Evolutionary conservation across 1,284 basidiomycete genomes (phyloP).

Genomic region (Peniophora sp.): DNA sequence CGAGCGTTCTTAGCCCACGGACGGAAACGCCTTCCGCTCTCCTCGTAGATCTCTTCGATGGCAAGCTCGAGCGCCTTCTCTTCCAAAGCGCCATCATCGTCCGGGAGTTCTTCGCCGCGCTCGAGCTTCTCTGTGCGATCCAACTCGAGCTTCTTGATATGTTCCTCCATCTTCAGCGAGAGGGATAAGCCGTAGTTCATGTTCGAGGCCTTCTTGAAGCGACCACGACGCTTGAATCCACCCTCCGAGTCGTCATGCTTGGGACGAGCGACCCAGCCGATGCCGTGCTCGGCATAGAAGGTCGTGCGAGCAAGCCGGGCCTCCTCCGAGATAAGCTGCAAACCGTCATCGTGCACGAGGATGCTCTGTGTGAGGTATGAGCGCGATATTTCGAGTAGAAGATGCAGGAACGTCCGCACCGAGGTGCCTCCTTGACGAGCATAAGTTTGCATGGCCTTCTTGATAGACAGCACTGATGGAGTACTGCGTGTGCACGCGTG

Average conservation of each 20-base stretch:
- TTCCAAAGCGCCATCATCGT: conserved; percentile 39
- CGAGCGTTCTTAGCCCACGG: conserved; percentile 62
- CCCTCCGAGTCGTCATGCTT: conserved; percentile 32
- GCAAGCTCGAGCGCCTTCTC: conserved; percentile 58
- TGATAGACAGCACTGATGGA: conserved; percentile 74
- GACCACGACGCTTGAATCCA: conserved; percentile 45
- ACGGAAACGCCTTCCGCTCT: conserved; percentile 42
- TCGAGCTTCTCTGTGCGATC: conserved; percentile 21
- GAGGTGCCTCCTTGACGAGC: conserved; percentile 77
- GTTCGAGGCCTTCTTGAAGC: conserved; percentile 58
- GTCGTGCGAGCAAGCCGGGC: conserved; percentile 28
- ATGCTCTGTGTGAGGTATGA: conserved; percentile 33
- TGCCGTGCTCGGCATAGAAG: conserved; percentile 47
- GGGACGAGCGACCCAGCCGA: conserved; percentile 50
- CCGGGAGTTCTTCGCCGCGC: conserved; percentile 7
- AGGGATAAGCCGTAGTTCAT: conserved; percentile 49
- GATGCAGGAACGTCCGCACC: not conserved
- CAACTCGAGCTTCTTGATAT: conserved; percentile 36
- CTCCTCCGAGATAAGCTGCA: conserved; percentile 29
- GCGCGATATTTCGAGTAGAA: not conserved
- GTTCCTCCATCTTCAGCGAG: conserved; percentile 43
- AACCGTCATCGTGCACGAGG: conserved; percentile 72
- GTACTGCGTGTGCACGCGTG: conserved; percentile 26
- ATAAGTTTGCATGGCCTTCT: conserved; percentile 83
- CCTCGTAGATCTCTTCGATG: conserved; percentile 58